These are phyloP conservation scores for Claviceps sp. DNA, from an alignment of 2,329 filamentous ascomycete species.

Conservation along the genomic window DNA sequence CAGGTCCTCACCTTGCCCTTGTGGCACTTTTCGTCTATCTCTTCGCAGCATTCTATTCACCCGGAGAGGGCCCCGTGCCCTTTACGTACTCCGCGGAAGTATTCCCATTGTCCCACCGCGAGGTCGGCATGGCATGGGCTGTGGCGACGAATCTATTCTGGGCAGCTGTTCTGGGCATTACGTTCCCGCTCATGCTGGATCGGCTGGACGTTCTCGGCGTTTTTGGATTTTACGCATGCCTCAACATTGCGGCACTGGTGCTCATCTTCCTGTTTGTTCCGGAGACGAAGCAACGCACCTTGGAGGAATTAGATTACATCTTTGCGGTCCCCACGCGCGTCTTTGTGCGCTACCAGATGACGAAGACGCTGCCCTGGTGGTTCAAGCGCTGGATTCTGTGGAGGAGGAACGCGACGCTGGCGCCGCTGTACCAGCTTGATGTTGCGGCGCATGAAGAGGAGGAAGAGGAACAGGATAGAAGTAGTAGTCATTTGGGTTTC, in stretches of 20 bases:
- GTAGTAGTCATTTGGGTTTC: slow-evolving; percentile 17
- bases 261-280: slow-evolving; percentile 45
- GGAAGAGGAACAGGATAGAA: slow-evolving; percentile 12
- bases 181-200: slow-evolving; percentile 44
- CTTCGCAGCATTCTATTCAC: slow-evolving; percentile 37
- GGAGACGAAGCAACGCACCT: slow-evolving; percentile 43
- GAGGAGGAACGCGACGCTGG: slow-evolving; percentile 26
- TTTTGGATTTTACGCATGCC: slow-evolving; percentile 40
- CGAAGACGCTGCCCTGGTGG: slow-evolving; percentile 46
- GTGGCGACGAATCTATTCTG: slow-evolving; percentile 52
- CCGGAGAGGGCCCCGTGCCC: slow-evolving; percentile 51
- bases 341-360: slow-evolving; percentile 44
- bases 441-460: slow-evolving; percentile 18
- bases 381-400: slow-evolving; percentile 43
- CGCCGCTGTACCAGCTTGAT: slow-evolving; percentile 30
- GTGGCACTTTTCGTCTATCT: slow-evolving; percentile 45
- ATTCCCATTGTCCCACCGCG: slow-evolving; percentile 56
- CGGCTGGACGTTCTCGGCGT: slow-evolving; percentile 31
- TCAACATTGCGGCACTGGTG: slow-evolving; percentile 40
- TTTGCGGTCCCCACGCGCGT: slow-evolving; percentile 45
- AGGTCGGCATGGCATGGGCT: slow-evolving; percentile 58
- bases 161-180: slow-evolving; percentile 49
- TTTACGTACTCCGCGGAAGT: slow-evolving; percentile 59
- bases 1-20: slow-evolving; percentile 25
- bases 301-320: slow-evolving; percentile 45